Evolutionary conservation across 1,284 basidiomycete species (phyloP).

Genomic region (Boletus semigastroideus): DNA sequence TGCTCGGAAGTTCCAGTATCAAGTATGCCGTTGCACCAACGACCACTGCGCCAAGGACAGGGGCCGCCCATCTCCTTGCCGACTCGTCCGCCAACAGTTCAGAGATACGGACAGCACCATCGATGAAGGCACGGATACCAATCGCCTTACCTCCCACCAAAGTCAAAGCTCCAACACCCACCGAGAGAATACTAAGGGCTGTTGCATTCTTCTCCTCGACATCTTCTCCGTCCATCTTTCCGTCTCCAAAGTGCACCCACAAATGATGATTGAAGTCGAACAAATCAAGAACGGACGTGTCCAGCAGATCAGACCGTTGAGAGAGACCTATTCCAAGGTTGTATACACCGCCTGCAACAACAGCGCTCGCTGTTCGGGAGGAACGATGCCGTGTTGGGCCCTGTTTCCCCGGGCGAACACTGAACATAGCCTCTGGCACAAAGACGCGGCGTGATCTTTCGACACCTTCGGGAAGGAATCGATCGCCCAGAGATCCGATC

Average conservation of each 20-base stretch:
- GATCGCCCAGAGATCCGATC: constrained; percentile 73
- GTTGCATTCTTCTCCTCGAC: constrained; percentile 59
- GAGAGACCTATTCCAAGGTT: constrained; percentile 77
- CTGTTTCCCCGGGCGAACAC: constrained; percentile 50
- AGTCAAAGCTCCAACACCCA: constrained; percentile 85
- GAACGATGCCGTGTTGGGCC: constrained; percentile 46
- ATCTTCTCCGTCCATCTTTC: constrained; percentile 36
- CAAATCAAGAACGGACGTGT: constrained; percentile 78
- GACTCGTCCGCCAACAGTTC: constrained; percentile 84
- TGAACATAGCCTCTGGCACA: constrained; percentile 97
- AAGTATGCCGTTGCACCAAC: constrained; percentile 82
- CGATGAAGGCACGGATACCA: constrained; percentile 76
- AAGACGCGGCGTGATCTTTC: constrained; percentile 83
- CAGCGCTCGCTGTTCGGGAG: constrained; percentile 43
- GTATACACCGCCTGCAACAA: constrained; percentile 71
- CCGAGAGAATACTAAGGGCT: constrained; percentile 70
- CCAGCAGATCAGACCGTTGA: constrained; percentile 66
- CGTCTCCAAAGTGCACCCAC: constrained; percentile 60
- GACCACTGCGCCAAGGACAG: constrained; percentile 75
- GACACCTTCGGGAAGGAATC: constrained; percentile 80
- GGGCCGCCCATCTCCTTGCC: constrained; percentile 85
- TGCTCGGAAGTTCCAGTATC: constrained; percentile 84
- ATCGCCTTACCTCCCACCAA: constrained; percentile 83
- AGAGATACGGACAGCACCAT: constrained; percentile 69
- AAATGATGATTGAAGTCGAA: constrained; percentile 88